Evolutionary conservation across 768 basidiomycete genomes (phyloP), one percentile per base, ranked within the genome.

Genomic region (Pilatotrama ljubarskyi): DNA sequence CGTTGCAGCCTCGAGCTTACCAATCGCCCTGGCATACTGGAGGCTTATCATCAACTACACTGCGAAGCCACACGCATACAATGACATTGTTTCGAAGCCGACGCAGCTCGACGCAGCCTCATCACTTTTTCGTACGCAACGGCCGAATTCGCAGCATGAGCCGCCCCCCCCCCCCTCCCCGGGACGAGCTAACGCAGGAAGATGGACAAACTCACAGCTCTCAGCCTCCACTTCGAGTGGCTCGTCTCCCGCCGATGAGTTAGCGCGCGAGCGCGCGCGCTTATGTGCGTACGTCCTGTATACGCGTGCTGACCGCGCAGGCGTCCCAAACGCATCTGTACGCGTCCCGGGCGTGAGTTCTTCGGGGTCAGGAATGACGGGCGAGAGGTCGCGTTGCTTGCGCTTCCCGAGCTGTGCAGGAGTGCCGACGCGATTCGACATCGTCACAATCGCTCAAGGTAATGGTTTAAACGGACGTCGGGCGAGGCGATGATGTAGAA

Each of bases 271-370:
- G 5, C 55, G 29, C 18, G 61, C 55, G 43, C 55, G 61, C 29
- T 57, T 62, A 18, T 57, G 50, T 13, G 55, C 50, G 17, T 61
- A 60, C 13, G 59, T 55, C 47, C 43, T 61, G 20, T 43, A 42
- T 11, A 61, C 59, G 2, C 48, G 53, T 29, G 53, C 55, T 2
- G 55, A 62, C 2, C 46, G 35, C 15, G 37, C 36, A 2, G 51
- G 61, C 20, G 51, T 53, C 20, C 37, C 51, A 26, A 57, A 62
- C 8, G 55, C 37, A 26, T 57, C 51, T 9, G 18, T 17, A 14
- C 54, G 51, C 18, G 13, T 32, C 4, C 10, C 18, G 1, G 55
- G 44, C 2, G 55, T 57, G 14, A 32, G 38, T 10, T 32, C 42
- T 14, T 51, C 60, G 10, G 61, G 55, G 25, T 52, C 61, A 1